phyloP scores from a whole-genome alignment of 2,329 filamentous ascomycete species.

The Paecilomyces fulvus region DNA sequence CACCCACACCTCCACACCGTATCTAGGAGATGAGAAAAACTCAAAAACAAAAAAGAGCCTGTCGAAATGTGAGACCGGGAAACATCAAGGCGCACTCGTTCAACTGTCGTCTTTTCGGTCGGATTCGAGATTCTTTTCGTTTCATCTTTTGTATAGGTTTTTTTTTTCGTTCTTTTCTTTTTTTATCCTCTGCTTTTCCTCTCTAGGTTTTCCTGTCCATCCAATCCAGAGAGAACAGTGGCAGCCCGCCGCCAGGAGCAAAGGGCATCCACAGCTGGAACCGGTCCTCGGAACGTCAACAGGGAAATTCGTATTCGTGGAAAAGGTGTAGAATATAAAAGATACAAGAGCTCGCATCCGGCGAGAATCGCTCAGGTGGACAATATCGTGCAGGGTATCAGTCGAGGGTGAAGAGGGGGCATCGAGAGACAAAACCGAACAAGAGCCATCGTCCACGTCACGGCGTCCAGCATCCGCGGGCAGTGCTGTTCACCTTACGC shows the following conservation, averaged over 20 bases:
- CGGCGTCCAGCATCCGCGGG: slow-evolving; percentile 8
- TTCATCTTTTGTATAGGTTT: slow-evolving; percentile 2
- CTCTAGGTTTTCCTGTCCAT: slow-evolving; percentile 8
- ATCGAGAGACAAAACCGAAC: slow-evolving; percentile 6
- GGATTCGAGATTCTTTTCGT: slow-evolving; percentile 11
- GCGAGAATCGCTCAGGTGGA: slow-evolving; percentile 15
- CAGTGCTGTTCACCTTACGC: slow-evolving; percentile 40
- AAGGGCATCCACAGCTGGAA: not conserved
- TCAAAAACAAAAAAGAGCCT: slow-evolving; percentile 17
- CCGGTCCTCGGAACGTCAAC: not conserved
- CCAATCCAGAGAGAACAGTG: slow-evolving; percentile 6
- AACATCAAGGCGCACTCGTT: slow-evolving; percentile 7
- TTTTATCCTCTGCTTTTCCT: slow-evolving; percentile 9
- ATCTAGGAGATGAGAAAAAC: slow-evolving; percentile 23
- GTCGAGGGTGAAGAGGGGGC: slow-evolving; percentile 22
- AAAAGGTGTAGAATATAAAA: not conserved
- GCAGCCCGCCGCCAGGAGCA: not conserved
- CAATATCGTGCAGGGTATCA: slow-evolving; percentile 26
- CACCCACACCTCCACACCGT: slow-evolving; percentile 27
- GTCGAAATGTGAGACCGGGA: slow-evolving; percentile 19
- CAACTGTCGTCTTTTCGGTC: slow-evolving; percentile 9
- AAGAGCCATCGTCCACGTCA: slow-evolving; percentile 17
- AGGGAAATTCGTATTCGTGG: not conserved
- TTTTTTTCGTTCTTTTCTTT: slow-evolving; percentile 12
- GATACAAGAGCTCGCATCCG: slow-evolving; percentile 8